Evolutionary conservation across 495 filamentous ascomycete genomes (phyloP), one percentile per base, ranked within the genome.

Genomic region (Aspergillus bridgeri): DNA sequence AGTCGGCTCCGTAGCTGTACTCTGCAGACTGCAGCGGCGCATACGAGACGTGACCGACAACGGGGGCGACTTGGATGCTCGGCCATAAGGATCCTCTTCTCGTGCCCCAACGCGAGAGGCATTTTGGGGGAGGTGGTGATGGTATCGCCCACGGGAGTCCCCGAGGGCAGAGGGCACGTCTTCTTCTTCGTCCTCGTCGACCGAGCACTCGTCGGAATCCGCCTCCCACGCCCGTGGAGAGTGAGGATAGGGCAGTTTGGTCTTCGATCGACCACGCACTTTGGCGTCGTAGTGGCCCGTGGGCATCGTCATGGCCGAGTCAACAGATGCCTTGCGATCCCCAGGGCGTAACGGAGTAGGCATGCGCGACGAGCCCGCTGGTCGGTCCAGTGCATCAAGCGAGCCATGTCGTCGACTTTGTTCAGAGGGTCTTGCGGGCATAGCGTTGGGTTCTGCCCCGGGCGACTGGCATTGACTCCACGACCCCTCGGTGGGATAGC

Each of bases 31-130:
- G 51, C 62, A 60, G 13, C 69, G 70, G n/a, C 75, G 73, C 75
- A 78, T 78, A n/a, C 72, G 69, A 11, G 74, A 73, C 0, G 75
- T 78, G 5, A 76, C 67, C 0, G 75, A 75, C 20, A 78, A 60
- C 11, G 74, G 73, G 6, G 74, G 70, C 1, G 74, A 76, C 64
- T 67, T 73, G n/a, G 71, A 65, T 17, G 67, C 60, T 7, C 58
- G 61, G 9, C 56, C 61, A 18, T 71, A 65, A 27, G 57, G 46
- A 33, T 68, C 66, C n/a, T 51, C 38, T 45, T 47, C 46, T 43
- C 33, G 7, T 6, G 3, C n/a, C 6, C n/a, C 33, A 5, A 38
- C 18, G 19, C 25, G 46, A 22, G 48, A 23, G 15, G 19, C n/a
- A 20, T 18, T 50, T 9, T 22, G 44, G 25, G 46, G 7, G n/a